Conservation (phyloP, 257 asterid genomes). For the Nicotiana sylvestris region DNA sequence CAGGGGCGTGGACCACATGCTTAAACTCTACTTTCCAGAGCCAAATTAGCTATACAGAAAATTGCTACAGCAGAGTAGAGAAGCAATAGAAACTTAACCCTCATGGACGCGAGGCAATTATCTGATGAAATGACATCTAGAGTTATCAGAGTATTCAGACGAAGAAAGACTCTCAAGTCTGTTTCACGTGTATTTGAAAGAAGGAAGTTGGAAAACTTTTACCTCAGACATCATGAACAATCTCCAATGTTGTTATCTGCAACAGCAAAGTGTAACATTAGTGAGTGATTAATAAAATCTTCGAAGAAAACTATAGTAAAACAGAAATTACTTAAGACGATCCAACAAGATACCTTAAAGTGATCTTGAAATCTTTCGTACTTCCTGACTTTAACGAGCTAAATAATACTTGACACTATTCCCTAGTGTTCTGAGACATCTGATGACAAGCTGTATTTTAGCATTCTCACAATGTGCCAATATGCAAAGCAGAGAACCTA, state of each 20-base stretch:
- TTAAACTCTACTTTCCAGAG: too few species aligned
- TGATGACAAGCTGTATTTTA: background rate
- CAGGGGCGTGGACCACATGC: too few species aligned
- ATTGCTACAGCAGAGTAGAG: too few species aligned
- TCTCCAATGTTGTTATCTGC: background rate
- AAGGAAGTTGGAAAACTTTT: background rate
- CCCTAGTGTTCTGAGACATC: background rate
- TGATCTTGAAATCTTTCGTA: background rate
- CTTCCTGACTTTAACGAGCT: background rate
- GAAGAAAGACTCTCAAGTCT: background rate
- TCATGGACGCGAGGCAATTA: too few species aligned
- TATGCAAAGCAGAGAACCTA: background rate
- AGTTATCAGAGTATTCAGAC: background rate
- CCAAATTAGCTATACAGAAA: too few species aligned
- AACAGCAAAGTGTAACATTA: background rate
- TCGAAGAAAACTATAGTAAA: background rate
- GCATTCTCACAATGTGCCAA: background rate
- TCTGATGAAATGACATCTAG: too few species aligned
- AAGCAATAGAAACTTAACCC: too few species aligned
- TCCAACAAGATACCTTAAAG: background rate
- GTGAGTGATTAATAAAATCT: background rate
- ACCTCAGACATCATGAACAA: background rate
- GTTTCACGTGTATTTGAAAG: background rate
- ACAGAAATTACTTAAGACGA: background rate
- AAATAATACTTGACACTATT: background rate